Percentiles rank a stretch among this genome's conserved stretches.
These are phyloP conservation scores for Russula sp. DNA, from an alignment of 768 basidiomycete genomes.

Conservation along the genomic window DNA sequence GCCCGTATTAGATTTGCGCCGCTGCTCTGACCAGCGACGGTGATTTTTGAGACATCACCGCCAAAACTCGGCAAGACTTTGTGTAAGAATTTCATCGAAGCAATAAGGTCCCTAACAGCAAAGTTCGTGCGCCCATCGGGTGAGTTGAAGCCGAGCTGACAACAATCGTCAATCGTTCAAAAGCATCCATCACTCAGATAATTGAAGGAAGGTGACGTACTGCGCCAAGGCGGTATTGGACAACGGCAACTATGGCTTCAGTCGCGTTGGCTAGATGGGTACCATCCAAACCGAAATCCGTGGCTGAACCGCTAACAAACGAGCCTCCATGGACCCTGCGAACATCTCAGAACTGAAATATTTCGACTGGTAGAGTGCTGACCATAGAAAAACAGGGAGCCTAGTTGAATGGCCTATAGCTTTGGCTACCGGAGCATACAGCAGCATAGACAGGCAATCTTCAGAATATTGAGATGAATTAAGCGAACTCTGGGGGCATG, in stretches of 20 bases:
- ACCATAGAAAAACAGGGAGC: constrained; percentile 57
- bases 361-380: constrained; percentile 21
- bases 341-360: not conserved
- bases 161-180: constrained; percentile 11
- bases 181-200: not conserved
- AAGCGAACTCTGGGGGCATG: constrained; percentile 60
- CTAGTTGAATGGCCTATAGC: constrained; percentile 28
- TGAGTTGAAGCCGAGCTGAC: constrained; percentile 68
- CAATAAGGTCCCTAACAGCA: constrained; percentile 61
- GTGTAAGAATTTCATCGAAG: constrained; percentile 56
- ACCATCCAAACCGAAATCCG: constrained; percentile 67
- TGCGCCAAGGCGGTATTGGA: constrained; percentile 80
- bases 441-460: constrained; percentile 75
- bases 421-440: constrained; percentile 54
- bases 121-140: constrained; percentile 66
- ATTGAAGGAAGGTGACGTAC: constrained; percentile 38
- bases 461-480: constrained; percentile 49
- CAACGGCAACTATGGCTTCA: constrained; percentile 68
- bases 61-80: constrained; percentile 55
- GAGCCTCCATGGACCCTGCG: constrained; percentile 84
- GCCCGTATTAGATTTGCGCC: constrained; percentile 75
- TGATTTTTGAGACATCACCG: constrained; percentile 57
- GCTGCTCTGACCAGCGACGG: constrained; percentile 75
- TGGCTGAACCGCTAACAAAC: constrained; percentile 62
- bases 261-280: constrained; percentile 64